Conservation (phyloP, 2,329 filamentous ascomycete species). For the Blastomyces gilchristii region DNA sequence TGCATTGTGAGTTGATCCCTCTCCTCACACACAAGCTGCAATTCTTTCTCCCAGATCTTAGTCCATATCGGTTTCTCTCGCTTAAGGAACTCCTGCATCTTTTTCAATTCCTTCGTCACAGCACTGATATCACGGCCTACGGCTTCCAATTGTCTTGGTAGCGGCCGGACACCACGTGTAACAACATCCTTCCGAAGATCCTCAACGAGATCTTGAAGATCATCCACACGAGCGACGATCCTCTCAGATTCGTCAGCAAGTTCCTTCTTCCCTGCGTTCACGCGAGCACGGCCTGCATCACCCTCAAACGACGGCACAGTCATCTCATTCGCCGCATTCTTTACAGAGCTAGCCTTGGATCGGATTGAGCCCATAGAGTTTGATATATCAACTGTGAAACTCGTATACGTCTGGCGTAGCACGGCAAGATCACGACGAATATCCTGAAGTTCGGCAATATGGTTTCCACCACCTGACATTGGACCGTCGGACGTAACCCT, state of each 20-base stretch:
- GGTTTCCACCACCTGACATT: slow-evolving; percentile 38
- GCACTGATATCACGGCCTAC: slow-evolving; percentile 79
- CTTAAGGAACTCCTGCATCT: slow-evolving; percentile 84
- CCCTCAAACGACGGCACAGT: slow-evolving; percentile 61
- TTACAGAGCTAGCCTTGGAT: slow-evolving; percentile 70
- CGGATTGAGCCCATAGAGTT: slow-evolving; percentile 77
- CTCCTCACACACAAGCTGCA: slow-evolving; percentile 92
- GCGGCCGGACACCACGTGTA: slow-evolving; percentile 75
- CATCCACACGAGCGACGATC: slow-evolving; percentile 84
- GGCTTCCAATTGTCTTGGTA: slow-evolving; percentile 78
- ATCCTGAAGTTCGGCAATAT: slow-evolving; percentile 67
- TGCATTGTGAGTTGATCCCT: slow-evolving; percentile 90
- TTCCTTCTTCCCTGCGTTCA: slow-evolving; percentile 75
- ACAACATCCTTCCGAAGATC: slow-evolving; percentile 97
- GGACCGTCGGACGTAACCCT: slow-evolving; percentile 14
- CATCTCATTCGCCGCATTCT: slow-evolving; percentile 60
- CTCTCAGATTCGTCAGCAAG: slow-evolving; percentile 80
- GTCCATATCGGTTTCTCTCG: slow-evolving; percentile 91
- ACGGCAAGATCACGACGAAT: slow-evolving; percentile 83
- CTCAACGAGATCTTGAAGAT: slow-evolving; percentile 93
- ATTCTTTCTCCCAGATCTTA: slow-evolving; percentile 97
- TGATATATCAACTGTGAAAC: slow-evolving; percentile 79
- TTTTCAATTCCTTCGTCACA: slow-evolving; percentile 78
- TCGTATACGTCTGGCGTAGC: slow-evolving; percentile 83
- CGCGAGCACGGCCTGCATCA: slow-evolving; percentile 73